Evolutionary conservation across 1,139 yeast genomes (phyloP).

Genomic region (Yamadazyma sp.): DNA sequence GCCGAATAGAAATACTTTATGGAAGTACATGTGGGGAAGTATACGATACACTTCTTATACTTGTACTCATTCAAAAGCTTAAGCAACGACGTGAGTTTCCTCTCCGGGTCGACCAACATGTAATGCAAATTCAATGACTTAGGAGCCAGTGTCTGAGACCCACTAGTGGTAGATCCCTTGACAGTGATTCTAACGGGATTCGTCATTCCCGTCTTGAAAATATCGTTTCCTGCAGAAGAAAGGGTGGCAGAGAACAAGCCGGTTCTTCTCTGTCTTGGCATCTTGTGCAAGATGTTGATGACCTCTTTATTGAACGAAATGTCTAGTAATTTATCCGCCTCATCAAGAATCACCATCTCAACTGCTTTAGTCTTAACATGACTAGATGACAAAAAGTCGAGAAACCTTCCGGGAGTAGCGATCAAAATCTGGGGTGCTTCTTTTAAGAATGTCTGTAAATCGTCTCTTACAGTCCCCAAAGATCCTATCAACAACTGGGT

Average conservation of each 20-base stretch:
- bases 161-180: slow-evolving; percentile 41
- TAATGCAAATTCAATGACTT: slow-evolving; percentile 63
- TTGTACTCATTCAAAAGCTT: slow-evolving; percentile 52
- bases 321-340: slow-evolving; percentile 88
- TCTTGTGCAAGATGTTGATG: slow-evolving; percentile 57
- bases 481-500: slow-evolving; percentile 86
- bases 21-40: slow-evolving; percentile 85
- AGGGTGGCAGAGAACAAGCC: slow-evolving; percentile 93
- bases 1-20: slow-evolving; percentile 74
- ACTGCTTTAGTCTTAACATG: slow-evolving; percentile 56
- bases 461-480: slow-evolving; percentile 67
- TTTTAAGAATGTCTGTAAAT: slow-evolving; percentile 56
- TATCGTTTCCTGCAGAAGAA: slow-evolving; percentile 69
- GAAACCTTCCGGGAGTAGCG: slow-evolving; percentile 90
- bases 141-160: slow-evolving; percentile 45
- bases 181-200: slow-evolving; percentile 88
- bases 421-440: slow-evolving; percentile 70
- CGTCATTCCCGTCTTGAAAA: slow-evolving; percentile 78
- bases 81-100: slow-evolving; percentile 59
- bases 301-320: slow-evolving; percentile 73
- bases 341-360: slow-evolving; percentile 82
- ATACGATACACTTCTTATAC: slow-evolving; percentile 78
- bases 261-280: slow-evolving; percentile 90
- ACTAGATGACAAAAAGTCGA: slow-evolving; percentile 63
- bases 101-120: slow-evolving; percentile 57